A percentile compares a stretch with the other conserved stretches of the same genome.
These are phyloP conservation scores for Teratosphaeriaceae sp. DNA, from an alignment of 2,329 filamentous ascomycete genomes.

Conservation along the genomic window DNA sequence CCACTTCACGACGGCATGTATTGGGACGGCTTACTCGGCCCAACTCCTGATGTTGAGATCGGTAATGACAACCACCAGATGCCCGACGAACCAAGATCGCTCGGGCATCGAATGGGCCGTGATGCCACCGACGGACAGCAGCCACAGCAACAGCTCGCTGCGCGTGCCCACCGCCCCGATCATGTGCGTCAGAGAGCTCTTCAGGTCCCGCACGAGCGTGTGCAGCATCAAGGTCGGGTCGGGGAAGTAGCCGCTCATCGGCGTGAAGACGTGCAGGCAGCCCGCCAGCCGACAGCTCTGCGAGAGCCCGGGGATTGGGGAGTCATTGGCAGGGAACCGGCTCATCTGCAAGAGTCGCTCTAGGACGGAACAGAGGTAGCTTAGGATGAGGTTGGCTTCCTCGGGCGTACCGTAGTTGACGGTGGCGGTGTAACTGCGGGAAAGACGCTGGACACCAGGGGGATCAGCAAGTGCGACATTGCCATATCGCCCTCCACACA, in stretches of 20 bases:
- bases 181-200: conserved; percentile 6
- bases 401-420: conserved; percentile 5
- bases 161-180: conserved; percentile 2
- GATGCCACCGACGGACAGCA: conserved; percentile 11
- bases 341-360: conserved; percentile 6
- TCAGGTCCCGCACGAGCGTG: conserved; percentile 9
- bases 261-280: conserved; percentile 9
- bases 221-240: conserved; percentile 9
- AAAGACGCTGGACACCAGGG: conserved; percentile 2
- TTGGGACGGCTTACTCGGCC: too few relatives aligned
- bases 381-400: conserved; percentile 4
- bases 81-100: conserved; percentile 11
- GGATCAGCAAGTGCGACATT: not conserved
- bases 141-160: conserved; percentile 10
- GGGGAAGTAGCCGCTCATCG: conserved; percentile 9
- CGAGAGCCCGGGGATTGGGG: conserved; percentile 4
- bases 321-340: not conserved
- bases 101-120: conserved; percentile 12
- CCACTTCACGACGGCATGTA: too few relatives aligned
- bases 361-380: conserved; percentile 4
- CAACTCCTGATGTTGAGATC: conserved; percentile 7
- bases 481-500: too few relatives aligned
- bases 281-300: conserved; percentile 8
- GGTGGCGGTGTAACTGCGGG: conserved; percentile 4
- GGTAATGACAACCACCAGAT: conserved; percentile 9